Evolutionary conservation across 23 red algal genomes (phyloP).

Genomic region (Gracilaria gracilis): DNA sequence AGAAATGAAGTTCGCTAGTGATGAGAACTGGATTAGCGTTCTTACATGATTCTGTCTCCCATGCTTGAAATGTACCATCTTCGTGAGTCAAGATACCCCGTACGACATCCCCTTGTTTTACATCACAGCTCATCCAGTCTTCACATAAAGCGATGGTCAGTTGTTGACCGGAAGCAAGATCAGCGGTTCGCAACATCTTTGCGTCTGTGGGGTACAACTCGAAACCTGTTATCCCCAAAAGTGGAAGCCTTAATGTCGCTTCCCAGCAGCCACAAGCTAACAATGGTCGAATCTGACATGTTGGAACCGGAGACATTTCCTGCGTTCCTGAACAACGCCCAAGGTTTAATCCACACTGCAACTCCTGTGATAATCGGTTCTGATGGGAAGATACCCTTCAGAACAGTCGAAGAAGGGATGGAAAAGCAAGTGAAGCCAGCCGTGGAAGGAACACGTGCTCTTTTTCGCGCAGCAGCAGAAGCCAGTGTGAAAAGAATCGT

Average conservation of each 20-base stretch:
- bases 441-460: conserved; percentile 22
- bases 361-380: conserved; percentile 20
- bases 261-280: conserved; percentile 11
- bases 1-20: conserved; percentile 56
- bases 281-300: conserved; percentile 41
- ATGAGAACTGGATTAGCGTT: conserved; percentile 30
- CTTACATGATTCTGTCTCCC: conserved; percentile 1
- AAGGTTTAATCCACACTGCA: conserved; percentile 36
- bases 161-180: conserved; percentile 12
- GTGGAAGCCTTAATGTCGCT: conserved; percentile 12
- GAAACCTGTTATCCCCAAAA: conserved; percentile 7
- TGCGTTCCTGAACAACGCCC: background rate
- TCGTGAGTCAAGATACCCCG: conserved; percentile 32
- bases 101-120: conserved; percentile 46
- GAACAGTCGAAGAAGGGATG: conserved; percentile 25
- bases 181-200: conserved; percentile 39
- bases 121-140: conserved; percentile 54
- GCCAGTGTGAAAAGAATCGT: conserved; percentile 31
- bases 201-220: conserved; percentile 28
- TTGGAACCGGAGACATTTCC: conserved; percentile 34
- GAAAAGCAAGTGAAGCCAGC: conserved; percentile 50
- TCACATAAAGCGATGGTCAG: conserved; percentile 41
- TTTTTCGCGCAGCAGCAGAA: conserved; percentile 31
- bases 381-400: conserved; percentile 1
- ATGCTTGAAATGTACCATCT: conserved; percentile 19